Conservation (phyloP, 305 asterid genomes). For the Nicotiana rustica region DNA sequence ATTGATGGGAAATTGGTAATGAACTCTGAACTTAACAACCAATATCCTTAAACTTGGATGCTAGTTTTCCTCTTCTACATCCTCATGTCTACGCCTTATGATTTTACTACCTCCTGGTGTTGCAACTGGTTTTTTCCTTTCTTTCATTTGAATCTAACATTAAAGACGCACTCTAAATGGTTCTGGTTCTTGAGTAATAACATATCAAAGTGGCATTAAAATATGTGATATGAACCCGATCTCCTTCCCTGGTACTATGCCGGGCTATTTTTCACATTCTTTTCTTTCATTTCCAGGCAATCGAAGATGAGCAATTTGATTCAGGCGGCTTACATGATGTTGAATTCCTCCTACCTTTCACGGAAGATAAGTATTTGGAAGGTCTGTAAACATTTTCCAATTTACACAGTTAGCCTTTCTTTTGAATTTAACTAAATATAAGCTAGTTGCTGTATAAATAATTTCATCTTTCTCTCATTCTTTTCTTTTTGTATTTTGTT, state of each 20-base stretch:
- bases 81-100: neutral
- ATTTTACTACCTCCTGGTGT: constrained; percentile 4
- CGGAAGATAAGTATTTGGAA: constrained; percentile 72
- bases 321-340: constrained; percentile 77
- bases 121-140: neutral
- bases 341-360: constrained; percentile 88
- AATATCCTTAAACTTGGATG: constrained; percentile 1
- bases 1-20: constrained; percentile 81
- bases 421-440: neutral
- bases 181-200: constrained; percentile 2
- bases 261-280: neutral
- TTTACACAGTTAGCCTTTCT: constrained; percentile 31
- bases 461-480: neutral
- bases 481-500: constrained; percentile 33
- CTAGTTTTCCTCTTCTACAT: constrained; percentile 25
- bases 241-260: constrained; percentile 4
- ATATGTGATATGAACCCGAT: neutral
- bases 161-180: neutral
- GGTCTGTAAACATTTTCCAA: constrained; percentile 55
- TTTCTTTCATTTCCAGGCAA: constrained; percentile 53
- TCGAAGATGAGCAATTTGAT: constrained; percentile 67
- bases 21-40: constrained; percentile 32
- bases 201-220: constrained; percentile 3
- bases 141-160: constrained; percentile 11
- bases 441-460: constrained; percentile 5